phyloP scores from a whole-genome alignment of 2,329 filamentous ascomycete species.

The Emergomyces africanus region DNA sequence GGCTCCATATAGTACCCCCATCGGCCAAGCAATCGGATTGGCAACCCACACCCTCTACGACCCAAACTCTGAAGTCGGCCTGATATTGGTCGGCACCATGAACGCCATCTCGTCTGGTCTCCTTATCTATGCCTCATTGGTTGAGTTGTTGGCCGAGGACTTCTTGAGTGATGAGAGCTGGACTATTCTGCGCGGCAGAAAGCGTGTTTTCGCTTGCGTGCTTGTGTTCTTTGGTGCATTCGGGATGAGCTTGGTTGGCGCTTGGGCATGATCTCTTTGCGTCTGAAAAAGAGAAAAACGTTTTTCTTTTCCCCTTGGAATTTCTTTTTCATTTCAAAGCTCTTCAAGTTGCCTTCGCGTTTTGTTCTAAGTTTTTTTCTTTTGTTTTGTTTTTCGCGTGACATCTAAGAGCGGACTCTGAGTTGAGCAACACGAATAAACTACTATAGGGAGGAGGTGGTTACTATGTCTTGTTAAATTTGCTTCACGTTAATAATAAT shows the following conservation, averaged over 20 bases:
- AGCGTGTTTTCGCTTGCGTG: slow-evolving; percentile 49
- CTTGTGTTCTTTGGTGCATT: slow-evolving; percentile 51
- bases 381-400: no score
- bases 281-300: no score
- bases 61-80: slow-evolving; percentile 56
- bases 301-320: no score
- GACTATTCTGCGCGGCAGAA: slow-evolving; percentile 48
- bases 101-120: slow-evolving; percentile 70
- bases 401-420: no score
- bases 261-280: slow-evolving; percentile 44
- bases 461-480: no score
- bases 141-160: slow-evolving; percentile 67
- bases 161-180: slow-evolving; percentile 67
- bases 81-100: slow-evolving; percentile 69
- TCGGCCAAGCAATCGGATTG: slow-evolving; percentile 70
- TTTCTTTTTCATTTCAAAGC: no score
- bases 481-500: no score
- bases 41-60: slow-evolving; percentile 62
- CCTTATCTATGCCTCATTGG: slow-evolving; percentile 61
- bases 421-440: no score
- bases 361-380: no score
- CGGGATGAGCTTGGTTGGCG: slow-evolving; percentile 59
- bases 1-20: slow-evolving; percentile 45
- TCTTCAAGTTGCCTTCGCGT: no score
- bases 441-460: no score